These are phyloP conservation scores for Neofusicoccum ribis DNA, from an alignment of 2,329 filamentous ascomycete species.

Conservation along the genomic window DNA sequence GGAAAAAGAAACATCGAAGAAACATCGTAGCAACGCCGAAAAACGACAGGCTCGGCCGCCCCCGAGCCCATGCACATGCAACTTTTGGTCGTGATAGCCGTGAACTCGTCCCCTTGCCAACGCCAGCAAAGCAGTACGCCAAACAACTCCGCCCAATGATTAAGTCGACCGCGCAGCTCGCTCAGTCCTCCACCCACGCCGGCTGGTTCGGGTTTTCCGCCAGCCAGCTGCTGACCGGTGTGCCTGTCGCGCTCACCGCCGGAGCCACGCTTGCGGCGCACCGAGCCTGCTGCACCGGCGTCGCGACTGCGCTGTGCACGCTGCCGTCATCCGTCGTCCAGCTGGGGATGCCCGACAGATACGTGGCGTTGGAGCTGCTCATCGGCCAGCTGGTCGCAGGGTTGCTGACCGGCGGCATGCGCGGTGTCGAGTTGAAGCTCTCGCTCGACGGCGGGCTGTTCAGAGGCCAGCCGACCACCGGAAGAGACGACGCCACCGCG, in stretches of 20 bases:
- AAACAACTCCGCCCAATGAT: constrained; percentile 6
- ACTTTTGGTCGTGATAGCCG: constrained; percentile 8
- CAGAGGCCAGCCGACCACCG: constrained; percentile 17
- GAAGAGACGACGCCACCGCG: constrained; percentile 14
- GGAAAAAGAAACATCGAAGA: constrained; percentile 16
- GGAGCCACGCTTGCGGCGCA: constrained; percentile 7
- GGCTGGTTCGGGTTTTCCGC: constrained; percentile 19
- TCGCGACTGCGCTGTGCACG: constrained; percentile 8
- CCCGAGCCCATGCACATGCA: constrained; percentile 12
- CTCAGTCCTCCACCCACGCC: constrained; percentile 18
- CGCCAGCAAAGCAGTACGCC: constrained; percentile 11
- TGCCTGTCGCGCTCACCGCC: constrained; percentile 13
- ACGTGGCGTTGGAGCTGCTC: constrained; percentile 12
- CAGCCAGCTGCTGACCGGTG: constrained; percentile 18
- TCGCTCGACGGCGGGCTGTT: constrained; percentile 20
- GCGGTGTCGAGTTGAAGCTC: constrained; percentile 17
- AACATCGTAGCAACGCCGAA: constrained; percentile 16
- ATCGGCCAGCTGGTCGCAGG: constrained; percentile 14
- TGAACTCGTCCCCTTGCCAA: constrained; percentile 4
- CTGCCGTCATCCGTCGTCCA: constrained; percentile 15
- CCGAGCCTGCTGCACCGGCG: constrained; percentile 8
- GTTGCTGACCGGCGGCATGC: constrained; percentile 16
- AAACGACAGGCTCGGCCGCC: neutral
- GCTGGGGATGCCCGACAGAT: constrained; percentile 14
- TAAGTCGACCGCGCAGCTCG: neutral